Evolutionary conservation across 768 basidiomycete genomes (phyloP).

Genomic region (Tubosaeta sp.): DNA sequence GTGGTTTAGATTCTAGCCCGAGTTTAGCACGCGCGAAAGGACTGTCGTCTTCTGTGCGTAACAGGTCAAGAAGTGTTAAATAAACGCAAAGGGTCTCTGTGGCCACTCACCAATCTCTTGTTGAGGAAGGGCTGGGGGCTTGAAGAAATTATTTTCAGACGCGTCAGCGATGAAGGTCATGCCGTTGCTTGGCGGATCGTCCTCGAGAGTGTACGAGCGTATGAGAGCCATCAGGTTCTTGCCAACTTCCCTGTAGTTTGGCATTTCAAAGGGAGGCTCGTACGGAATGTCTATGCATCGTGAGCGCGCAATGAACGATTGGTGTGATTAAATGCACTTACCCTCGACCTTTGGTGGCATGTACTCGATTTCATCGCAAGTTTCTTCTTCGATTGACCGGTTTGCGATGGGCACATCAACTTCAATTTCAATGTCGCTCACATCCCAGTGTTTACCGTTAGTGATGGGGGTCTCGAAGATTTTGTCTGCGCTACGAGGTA

Average conservation of each 20-base stretch:
- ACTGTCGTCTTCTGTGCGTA: constrained; percentile 24
- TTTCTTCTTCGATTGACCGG: constrained; percentile 28
- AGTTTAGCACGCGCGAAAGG: constrained; percentile 21
- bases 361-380: constrained; percentile 49
- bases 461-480: constrained; percentile 65
- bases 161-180: constrained; percentile 19
- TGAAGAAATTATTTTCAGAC: constrained; percentile 23
- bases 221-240: constrained; percentile 33
- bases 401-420: constrained; percentile 20
- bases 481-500: constrained; percentile 46
- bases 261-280: constrained; percentile 46
- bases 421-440: constrained; percentile 52
- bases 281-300: constrained; percentile 35
- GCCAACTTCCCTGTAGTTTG: constrained; percentile 44
- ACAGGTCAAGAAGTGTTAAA: neutral
- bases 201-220: constrained; percentile 34
- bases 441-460: constrained; percentile 70
- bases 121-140: constrained; percentile 11
- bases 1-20: constrained; percentile 6
- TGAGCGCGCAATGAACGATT: constrained; percentile 1
- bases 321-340: constrained; percentile 24
- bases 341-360: constrained; percentile 51
- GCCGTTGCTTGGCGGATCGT: constrained; percentile 19
- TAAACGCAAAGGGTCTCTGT: neutral
- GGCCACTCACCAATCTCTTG: constrained; percentile 22